phyloP scores from a whole-genome alignment of 257 asterid genomes.

The Rehmannia glutinosa region DNA sequence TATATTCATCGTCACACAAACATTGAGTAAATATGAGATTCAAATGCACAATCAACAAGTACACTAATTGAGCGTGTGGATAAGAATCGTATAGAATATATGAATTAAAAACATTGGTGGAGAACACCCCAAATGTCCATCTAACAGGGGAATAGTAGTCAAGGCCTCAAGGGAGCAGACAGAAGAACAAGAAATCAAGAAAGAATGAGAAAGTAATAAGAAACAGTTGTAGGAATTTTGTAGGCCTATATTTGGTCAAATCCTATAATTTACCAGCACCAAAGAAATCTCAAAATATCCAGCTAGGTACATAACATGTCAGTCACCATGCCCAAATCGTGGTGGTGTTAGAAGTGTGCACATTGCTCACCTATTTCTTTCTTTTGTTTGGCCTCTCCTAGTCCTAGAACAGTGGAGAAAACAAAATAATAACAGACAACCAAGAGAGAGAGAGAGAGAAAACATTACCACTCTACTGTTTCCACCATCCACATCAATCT shows the following conservation, averaged over 20 bases:
- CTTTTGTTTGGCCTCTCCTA: too few species aligned
- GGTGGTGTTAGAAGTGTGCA: too few species aligned
- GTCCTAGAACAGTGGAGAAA: too few species aligned
- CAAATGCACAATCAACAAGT: not conserved
- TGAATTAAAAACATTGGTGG: not conserved
- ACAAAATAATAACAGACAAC: not conserved
- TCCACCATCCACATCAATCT: slow-evolving; percentile 95
- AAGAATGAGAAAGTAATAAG: not conserved
- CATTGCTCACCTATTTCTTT: too few species aligned
- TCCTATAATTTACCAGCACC: too few species aligned
- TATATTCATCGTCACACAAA: not conserved
- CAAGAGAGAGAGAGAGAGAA: slow-evolving; percentile 4
- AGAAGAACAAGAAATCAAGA: not conserved
- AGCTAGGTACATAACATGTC: too few species aligned
- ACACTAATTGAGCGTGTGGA: not conserved
- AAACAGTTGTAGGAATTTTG: too few species aligned
- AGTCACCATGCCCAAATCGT: too few species aligned
- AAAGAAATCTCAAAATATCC: too few species aligned
- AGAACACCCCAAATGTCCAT: not conserved
- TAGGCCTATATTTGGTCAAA: too few species aligned
- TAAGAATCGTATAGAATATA: not conserved
- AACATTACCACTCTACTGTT: slow-evolving; percentile 85
- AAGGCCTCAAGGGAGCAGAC: not conserved
- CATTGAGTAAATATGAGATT: not conserved
- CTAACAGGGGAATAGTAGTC: too few species aligned